Base-by-base conservation (phyloP, 306 rosid genomes). In the Medicago ruthenica region DNA sequence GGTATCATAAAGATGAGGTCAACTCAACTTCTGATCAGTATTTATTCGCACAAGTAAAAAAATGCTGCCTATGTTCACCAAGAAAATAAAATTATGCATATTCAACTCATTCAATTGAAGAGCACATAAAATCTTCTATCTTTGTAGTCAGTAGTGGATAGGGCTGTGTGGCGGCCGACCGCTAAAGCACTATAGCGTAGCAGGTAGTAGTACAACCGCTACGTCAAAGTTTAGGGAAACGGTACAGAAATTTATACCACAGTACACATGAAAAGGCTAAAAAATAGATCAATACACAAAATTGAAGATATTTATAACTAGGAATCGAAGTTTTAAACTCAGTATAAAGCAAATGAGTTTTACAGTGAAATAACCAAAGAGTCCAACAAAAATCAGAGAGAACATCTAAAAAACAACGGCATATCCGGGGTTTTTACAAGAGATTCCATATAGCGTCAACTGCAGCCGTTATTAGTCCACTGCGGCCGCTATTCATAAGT, bases 11-110 rank as follows among this genome's bases (percentile, higher is more conserved):
- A 9, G 13, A 73, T 73, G 50, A 60, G 27, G 70, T 53, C 36
- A 40, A 27, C 41, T 70, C 61, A 81, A 41, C 17, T 77, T 58
- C 74, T 53, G 44, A 67, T 24, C 40, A 65, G 40, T 60, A 64
- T n/a, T n/a, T n/a, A 27, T 37, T 14, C 42, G 34, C 14, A 67
- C 64, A 67, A 2, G 45, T 17, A 12, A 24, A 82, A 50, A 78
- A 17, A 69, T 61, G 47, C 53, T 1, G 59, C 64, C 50, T 20
- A 36, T 74, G 50, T 67, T 47, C 21, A 10, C 24, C 36, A 82
- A 70, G 51, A 64, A 75, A 65, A 37, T 16, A 62, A 16, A 70
- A 42, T 21, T 44, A 63, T 72, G 53, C 22, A 39, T 36, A 18
- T 36, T 64, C 66, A 73, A n/a, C 27, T 60, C 57, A 11, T 15